Conservation (phyloP, 2,329 filamentous ascomycete species). For the Graphium sp. region DNA sequence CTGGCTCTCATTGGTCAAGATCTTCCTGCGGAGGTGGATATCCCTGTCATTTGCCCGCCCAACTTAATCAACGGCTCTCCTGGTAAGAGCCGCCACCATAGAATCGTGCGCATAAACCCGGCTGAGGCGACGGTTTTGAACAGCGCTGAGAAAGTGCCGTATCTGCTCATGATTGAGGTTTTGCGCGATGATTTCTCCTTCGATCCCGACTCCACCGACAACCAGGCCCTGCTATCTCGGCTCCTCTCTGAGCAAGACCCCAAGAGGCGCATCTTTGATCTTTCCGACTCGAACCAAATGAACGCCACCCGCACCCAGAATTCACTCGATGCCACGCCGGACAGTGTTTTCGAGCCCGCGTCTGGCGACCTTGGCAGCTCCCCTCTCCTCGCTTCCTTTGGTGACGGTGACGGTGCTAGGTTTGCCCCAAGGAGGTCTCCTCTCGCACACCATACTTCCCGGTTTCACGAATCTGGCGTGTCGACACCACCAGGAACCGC, state of each 20-base stretch:
- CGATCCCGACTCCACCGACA: slow-evolving; percentile 57
- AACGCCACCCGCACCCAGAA: slow-evolving; percentile 21
- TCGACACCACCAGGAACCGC: neutral
- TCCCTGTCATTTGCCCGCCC: slow-evolving; percentile 66
- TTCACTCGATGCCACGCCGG: slow-evolving; percentile 27
- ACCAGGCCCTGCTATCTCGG: slow-evolving; percentile 44
- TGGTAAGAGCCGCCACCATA: slow-evolving; percentile 60
- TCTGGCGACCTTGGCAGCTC: slow-evolving; percentile 65
- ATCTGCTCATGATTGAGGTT: slow-evolving; percentile 72
- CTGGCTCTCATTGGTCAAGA: slow-evolving; percentile 68
- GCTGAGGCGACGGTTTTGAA: slow-evolving; percentile 74
- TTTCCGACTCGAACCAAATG: slow-evolving; percentile 41
- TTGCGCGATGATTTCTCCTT: slow-evolving; percentile 71
- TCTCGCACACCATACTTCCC: too few species aligned
- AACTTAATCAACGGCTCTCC: slow-evolving; percentile 57
- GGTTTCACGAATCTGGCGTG: too few species aligned
- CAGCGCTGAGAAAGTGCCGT: slow-evolving; percentile 74
- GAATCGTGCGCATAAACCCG: slow-evolving; percentile 69
- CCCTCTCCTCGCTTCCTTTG: slow-evolving; percentile 43
- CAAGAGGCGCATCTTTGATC: slow-evolving; percentile 46
- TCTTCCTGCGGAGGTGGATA: slow-evolving; percentile 67
- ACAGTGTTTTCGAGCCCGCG: slow-evolving; percentile 73
- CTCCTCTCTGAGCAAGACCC: slow-evolving; percentile 39
- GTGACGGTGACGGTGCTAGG: slow-evolving; percentile 22
- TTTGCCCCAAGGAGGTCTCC: too few species aligned